A percentile compares a stretch with the other conserved stretches of the same genome.
Evolutionary conservation across 805 yeast species (phyloP).

Genomic region (Wickerhamomyces silvicola): DNA sequence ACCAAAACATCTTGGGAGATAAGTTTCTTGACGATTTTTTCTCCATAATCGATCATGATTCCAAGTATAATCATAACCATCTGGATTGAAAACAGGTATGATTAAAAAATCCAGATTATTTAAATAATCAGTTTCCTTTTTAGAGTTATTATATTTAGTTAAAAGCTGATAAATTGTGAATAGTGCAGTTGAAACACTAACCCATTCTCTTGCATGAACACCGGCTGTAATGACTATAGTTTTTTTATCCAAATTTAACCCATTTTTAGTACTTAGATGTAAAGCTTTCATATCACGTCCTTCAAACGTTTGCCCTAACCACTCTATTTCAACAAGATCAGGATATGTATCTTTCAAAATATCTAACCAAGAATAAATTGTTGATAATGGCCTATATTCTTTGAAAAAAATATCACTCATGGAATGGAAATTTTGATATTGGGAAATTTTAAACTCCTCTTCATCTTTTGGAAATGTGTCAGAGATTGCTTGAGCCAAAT

Average conservation of each 20-base stretch:
- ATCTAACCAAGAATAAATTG: conserved; percentile 70
- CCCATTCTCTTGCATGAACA: conserved; percentile 89
- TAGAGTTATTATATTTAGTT: conserved; percentile 35
- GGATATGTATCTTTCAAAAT: conserved; percentile 57
- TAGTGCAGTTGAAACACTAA: conserved; percentile 63
- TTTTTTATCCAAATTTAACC: conserved; percentile 38
- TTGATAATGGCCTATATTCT: conserved; percentile 58
- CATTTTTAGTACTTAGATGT: conserved; percentile 48
- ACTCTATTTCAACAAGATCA: conserved; percentile 51
- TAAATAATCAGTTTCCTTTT: conserved; percentile 40
- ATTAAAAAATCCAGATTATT: conserved; percentile 63
- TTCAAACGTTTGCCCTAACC: conserved; percentile 71
- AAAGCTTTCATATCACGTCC: conserved; percentile 65
- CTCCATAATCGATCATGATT: conserved; percentile 76
- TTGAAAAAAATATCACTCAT: conserved; percentile 56
- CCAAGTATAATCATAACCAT: conserved; percentile 87
- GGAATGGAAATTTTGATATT: conserved; percentile 8
- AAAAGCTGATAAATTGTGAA: conserved; percentile 46
- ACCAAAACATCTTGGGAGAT: conserved; percentile 63
- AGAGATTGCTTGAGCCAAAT: conserved; percentile 48
- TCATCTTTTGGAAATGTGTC: conserved; percentile 43
- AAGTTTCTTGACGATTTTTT: conserved; percentile 77
- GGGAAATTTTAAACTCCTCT: conserved; percentile 3
- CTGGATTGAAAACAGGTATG: conserved; percentile 84
- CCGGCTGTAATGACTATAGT: conserved; percentile 80